Conservation (phyloP, 225 moss, liverwort and hornwort genomes). For the Straminergon stramineum region DNA sequence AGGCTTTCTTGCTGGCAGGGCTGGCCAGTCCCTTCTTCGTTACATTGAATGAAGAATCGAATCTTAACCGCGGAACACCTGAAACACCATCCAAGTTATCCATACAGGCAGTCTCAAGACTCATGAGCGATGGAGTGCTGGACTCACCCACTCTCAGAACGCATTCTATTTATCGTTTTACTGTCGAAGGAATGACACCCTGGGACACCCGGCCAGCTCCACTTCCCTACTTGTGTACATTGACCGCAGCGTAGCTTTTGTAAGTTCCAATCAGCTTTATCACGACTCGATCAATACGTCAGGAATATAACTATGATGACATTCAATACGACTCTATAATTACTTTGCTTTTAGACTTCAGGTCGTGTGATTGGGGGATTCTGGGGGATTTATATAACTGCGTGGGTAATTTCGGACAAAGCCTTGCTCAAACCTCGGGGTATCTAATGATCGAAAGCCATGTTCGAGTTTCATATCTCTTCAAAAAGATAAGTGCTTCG, state of each 20-base stretch:
- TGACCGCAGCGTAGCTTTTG: neutral
- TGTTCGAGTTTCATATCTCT: neutral
- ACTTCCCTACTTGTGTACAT: neutral
- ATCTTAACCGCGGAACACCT: neutral
- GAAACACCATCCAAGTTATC: neutral
- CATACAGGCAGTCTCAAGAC: neutral
- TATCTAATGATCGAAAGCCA: neutral
- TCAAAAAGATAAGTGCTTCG: neutral
- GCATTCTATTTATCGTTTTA: neutral
- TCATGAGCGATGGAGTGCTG: neutral
- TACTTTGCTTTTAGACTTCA: neutral
- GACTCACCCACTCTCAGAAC: neutral
- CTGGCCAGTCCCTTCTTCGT: neutral
- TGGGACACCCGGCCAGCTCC: neutral
- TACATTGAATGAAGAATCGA: neutral
- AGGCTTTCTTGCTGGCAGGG: neutral
- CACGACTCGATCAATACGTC: neutral
- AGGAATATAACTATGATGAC: neutral
- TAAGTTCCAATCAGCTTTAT: neutral
- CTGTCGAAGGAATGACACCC: slow-evolving; percentile 2
- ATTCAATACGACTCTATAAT: neutral
- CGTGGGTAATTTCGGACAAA: neutral
- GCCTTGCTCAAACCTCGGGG: neutral
- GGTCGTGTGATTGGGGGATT: neutral
- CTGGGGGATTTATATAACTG: neutral